Evolutionary conservation across 108 stramenopile species (phyloP), one percentile per base, ranked within the genome.

Genomic region (Skeletonema grethae): DNA sequence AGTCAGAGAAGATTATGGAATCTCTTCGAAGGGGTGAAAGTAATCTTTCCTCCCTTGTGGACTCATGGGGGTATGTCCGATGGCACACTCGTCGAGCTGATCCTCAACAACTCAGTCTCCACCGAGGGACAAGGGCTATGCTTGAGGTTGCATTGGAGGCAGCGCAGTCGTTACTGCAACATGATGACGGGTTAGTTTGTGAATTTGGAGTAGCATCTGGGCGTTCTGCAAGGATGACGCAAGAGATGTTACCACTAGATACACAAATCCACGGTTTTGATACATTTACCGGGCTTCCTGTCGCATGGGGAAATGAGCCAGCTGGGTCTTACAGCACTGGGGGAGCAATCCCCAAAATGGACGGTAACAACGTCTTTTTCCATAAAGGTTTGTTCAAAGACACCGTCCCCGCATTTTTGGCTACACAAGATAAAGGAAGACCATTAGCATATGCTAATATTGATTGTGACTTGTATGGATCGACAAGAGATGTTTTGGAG

Each of bases 121-220:
- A 93, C 70, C 79, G 82, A 7, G 94, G 94, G 10, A 93, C 94
- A 4, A 82, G 89, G 0, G 86, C 84, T 61, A 95, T 95, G 90
- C 69, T 91, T 32, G 82, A 91, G 78, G 80, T 95, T 59, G 94
- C 87, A 0, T 60, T 93, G 16, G 86, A 91, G 28, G 90, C 90
- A 12, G 92, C 92, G 32, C 77, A 81, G 76, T 88, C 89, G 0
- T 64, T 92, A n/a, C 76, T 95, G 25, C 74, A 79, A 57, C 64
- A 85, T 32, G 77, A 88, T 24, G 82, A 79, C 24, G 91, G 90
- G 45, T 63, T 95, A n/a, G 87, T 95, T 10, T 88, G 87, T 48
- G 94, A 95, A 69, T 95, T 95, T 70, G 94, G 94, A 12, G 94
- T 95, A 7, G 89, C 89, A 10, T 80, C 80, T 29, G 94, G 94